Evolutionary conservation across 2,329 filamentous ascomycete genomes (phyloP).

Genomic region (Leptosphaerulina australis): DNA sequence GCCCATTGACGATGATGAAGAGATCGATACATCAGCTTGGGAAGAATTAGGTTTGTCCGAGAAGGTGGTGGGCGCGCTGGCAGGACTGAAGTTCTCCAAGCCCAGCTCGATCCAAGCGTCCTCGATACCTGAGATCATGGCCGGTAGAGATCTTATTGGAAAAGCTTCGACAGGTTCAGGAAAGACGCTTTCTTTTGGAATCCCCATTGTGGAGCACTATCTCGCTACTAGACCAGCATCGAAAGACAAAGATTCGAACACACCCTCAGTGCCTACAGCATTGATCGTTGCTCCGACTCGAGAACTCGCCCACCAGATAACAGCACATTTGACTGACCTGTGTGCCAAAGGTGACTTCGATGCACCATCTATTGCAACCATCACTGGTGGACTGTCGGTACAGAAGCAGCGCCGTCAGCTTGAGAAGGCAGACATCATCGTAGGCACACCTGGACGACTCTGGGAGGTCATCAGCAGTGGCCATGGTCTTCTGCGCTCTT

Average conservation of each 20-base stretch:
- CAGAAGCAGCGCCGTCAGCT: slow-evolving; percentile 91
- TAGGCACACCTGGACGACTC: slow-evolving; percentile 87
- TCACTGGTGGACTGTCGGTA: slow-evolving; percentile 92
- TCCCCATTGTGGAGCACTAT: slow-evolving; percentile 88
- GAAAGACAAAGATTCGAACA: slow-evolving; percentile 43
- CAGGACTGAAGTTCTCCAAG: slow-evolving; percentile 76
- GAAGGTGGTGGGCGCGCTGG: slow-evolving; percentile 72
- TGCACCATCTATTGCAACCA: slow-evolving; percentile 70
- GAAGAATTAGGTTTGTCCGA: slow-evolving; percentile 73
- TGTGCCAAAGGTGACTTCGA: slow-evolving; percentile 70
- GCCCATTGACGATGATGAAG: slow-evolving; percentile 61
- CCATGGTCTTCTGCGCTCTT: slow-evolving; percentile 68
- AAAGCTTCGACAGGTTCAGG: slow-evolving; percentile 97
- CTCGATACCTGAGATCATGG: slow-evolving; percentile 80
- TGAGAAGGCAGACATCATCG: slow-evolving; percentile 84
- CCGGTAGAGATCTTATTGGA: slow-evolving; percentile 88
- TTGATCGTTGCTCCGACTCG: slow-evolving; percentile 89
- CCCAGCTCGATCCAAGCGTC: slow-evolving; percentile 83
- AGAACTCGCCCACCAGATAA: slow-evolving; percentile 91
- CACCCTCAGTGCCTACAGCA: slow-evolving; percentile 57
- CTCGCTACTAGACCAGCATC: slow-evolving; percentile 55
- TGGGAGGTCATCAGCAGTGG: slow-evolving; percentile 92
- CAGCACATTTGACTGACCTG: slow-evolving; percentile 78
- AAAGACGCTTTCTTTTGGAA: slow-evolving; percentile 93
- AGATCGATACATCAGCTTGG: slow-evolving; percentile 80